Base-by-base conservation (phyloP, 2,329 filamentous ascomycete genomes). In the Penicillium sp. region DNA sequence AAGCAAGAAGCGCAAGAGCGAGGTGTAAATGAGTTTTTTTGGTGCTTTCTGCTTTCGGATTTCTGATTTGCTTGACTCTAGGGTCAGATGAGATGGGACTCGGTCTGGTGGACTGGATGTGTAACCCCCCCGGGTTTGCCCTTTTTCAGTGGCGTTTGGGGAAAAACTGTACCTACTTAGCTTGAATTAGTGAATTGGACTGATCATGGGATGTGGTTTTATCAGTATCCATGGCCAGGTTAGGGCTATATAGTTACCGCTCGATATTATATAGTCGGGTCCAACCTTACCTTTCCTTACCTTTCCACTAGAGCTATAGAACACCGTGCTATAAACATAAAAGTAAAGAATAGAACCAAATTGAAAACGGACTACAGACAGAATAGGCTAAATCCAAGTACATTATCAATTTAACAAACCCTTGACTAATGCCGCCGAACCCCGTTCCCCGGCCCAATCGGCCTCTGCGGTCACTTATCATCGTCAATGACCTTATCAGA, bases 1-100 rank as follows among this genome's bases (percentile, higher is more conserved):
- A 38, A 73, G 71, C 64, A 81, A 80, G 72, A 81, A 80, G 76
- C 73, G 75, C 61, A 79, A 79, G 75, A 79, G 76, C 63, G 76
- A 78, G 60, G 71, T 61, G 13, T 66, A 56, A 61, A 27, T 36
- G 21, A 52, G 16, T 33, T 31, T 19, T 15, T 15, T 44, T 21
- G 25, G 31, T 36, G 65, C 44, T 31, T 66, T 69, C 53, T 70
- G 62, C 63, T 49, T 52, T 47, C 53, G 36, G 59, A 31, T 63
- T 40, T 54, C 38, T 55, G 53, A 55, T 55, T 50, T 44, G 53
- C 46, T 55, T 47, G 50, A 23, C 29, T 21, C 9, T 15, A 23
- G 13, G 13, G 31, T 56, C 51, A 49, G 51, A 54, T 40, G 45
- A 54, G 43, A 48, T 48, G 44, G 47, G 47, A n/a, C 3, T 41